Evolutionary conservation across 2,329 filamentous ascomycete species (phyloP).

Genomic region (Thyridium curvatum): DNA sequence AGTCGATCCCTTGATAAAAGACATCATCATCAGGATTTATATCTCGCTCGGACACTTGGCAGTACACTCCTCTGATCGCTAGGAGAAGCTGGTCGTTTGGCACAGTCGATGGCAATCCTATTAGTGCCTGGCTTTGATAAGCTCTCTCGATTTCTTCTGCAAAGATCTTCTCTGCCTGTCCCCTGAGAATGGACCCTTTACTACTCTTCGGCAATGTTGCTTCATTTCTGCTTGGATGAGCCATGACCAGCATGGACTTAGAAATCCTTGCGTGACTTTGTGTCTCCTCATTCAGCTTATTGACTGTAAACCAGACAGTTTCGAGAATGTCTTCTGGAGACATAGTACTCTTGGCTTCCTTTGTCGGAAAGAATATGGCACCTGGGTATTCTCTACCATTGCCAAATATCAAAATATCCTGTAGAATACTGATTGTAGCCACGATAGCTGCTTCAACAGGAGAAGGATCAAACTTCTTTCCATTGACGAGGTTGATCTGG

Average conservation of each 20-base stretch:
- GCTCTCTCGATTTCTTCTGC: slow-evolving; percentile 34
- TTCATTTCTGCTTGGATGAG: slow-evolving; percentile 21
- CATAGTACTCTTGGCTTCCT: slow-evolving; percentile 37
- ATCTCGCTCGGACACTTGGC: slow-evolving; percentile 12
- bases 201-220: slow-evolving; percentile 50
- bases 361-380: slow-evolving; percentile 42
- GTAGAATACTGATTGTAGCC: slow-evolving; percentile 32
- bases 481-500: slow-evolving; percentile 55
- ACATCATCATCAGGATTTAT: slow-evolving; percentile 39
- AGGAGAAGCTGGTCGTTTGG: too few species aligned
- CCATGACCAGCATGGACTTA: slow-evolving; percentile 41
- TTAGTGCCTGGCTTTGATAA: slow-evolving; percentile 23
- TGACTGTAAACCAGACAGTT: slow-evolving; percentile 33
- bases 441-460: slow-evolving; percentile 51
- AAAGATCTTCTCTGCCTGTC: slow-evolving; percentile 43
- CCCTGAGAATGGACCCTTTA: slow-evolving; percentile 53
- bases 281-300: slow-evolving; percentile 38
- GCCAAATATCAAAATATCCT: slow-evolving; percentile 56
- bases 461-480: slow-evolving; percentile 63
- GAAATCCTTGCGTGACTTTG: slow-evolving; percentile 45
- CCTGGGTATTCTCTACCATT: slow-evolving; percentile 50
- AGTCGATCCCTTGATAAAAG: slow-evolving; percentile 54
- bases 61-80: too few species aligned
- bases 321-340: slow-evolving; percentile 45
- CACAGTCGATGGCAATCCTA: too few species aligned